Percentiles rank a stretch among this genome's conserved stretches.
phyloP scores from a whole-genome alignment of 495 filamentous ascomycete genomes.

The Neurospora sp. region DNA sequence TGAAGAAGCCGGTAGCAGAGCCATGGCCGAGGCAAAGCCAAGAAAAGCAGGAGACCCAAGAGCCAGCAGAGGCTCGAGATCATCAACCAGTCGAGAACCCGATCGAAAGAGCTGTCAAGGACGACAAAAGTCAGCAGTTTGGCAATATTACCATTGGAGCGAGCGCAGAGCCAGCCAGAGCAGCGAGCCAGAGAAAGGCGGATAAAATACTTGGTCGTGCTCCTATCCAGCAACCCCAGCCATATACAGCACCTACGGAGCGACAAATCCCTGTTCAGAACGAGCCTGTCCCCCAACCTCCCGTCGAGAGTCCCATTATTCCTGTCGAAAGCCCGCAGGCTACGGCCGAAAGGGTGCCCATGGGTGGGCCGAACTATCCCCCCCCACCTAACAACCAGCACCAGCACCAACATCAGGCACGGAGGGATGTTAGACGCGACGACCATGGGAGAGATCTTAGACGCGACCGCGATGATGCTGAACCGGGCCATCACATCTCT shows the following conservation, averaged over 20 bases:
- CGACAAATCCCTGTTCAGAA: neutral
- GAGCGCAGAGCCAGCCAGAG: neutral
- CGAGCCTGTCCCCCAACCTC: neutral
- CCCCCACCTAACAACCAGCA: neutral
- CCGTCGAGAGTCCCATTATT: neutral
- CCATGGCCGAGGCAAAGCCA: neutral
- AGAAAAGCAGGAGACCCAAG: neutral
- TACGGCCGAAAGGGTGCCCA: neutral
- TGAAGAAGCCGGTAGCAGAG: neutral
- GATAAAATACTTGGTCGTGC: constrained; percentile 18
- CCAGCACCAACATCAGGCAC: constrained; percentile 2
- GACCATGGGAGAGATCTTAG: neutral
- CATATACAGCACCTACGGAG: neutral
- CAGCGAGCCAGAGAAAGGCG: constrained; percentile 18
- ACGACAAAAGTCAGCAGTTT: neutral
- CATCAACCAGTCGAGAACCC: neutral
- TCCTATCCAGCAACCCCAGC: constrained; percentile 7
- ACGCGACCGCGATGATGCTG: constrained; percentile 11
- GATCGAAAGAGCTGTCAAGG: neutral
- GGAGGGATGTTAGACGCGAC: constrained; percentile 4
- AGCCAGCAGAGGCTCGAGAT: neutral
- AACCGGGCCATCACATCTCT: constrained; percentile 28
- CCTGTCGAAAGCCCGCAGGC: neutral
- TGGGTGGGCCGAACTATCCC: neutral
- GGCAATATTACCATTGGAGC: neutral